Base-by-base conservation (phyloP, 345 rosid species). In the Citrus inodora region DNA sequence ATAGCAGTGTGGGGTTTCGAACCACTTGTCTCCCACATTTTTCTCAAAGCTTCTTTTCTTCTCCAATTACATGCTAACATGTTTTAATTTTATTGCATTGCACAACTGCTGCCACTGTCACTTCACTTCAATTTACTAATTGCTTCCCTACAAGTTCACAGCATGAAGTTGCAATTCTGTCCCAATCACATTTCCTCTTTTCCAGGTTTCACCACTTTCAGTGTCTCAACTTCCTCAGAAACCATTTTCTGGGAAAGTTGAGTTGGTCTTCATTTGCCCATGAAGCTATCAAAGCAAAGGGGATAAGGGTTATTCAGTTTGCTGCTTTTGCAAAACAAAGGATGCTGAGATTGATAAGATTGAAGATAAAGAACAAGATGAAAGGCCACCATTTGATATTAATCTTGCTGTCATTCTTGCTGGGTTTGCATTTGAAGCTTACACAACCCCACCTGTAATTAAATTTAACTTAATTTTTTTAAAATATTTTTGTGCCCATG, bases 371-470 rank as follows among this genome's bases (percentile, higher is more conserved):
- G 80, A 83, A 48, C 81, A 80, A 30, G 70, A 71, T n/a, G 89
- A 88, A 60, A 87, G 93, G 67, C 93, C 93, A 76, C 82, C 92
- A 24, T 93, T 96, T 70, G 97, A 96, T 80, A 89, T 93, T 81
- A 96, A 93, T 84, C 94, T 93, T 59, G 98, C 97, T 7, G 98
- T 93, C 65, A 83, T 95, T 75, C 97, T 96, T 38, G 97, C 98
- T 53, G 98, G 99, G 76, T 96, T 96, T 74, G 94, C 97, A 21
- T 96, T 93, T 75, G 99, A 93, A 86, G 87, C 97, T 4, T 92
- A 93, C 76, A 88, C 91, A n/a, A 88, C 79, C 25, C 92, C 95
- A 21, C 89, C 97, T 25, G 97, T 93, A 83, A 79, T 51, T 63
- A 19, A 11, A 53, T 51, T 16, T 19, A 60, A 21, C 24, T 22